phyloP scores from a whole-genome alignment of 2,329 filamentous ascomycete genomes.

The Calonectria ilicicola region DNA sequence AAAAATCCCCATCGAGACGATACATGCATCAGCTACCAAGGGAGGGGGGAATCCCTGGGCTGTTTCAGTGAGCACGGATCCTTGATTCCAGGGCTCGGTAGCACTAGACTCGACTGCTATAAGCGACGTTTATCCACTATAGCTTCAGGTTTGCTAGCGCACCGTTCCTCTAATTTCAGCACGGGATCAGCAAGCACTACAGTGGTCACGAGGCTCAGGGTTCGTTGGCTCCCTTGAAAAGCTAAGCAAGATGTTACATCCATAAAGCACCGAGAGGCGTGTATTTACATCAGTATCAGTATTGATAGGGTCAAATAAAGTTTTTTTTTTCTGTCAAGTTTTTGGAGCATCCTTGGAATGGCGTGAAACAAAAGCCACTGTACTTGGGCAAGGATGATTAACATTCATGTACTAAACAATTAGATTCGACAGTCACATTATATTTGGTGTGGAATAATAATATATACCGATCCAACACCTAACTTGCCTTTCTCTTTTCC shows the following conservation, averaged over 20 bases:
- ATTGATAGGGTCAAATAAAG: not conserved
- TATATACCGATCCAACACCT: too few species aligned
- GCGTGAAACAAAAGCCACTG: not conserved
- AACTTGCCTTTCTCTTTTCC: too few species aligned
- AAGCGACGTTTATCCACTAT: not conserved
- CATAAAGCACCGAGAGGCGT: not conserved
- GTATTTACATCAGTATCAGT: not conserved
- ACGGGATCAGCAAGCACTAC: not conserved
- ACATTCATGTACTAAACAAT: not conserved
- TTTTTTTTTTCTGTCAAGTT: not conserved
- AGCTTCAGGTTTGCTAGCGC: not conserved
- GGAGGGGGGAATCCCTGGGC: not conserved
- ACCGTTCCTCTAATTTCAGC: not conserved
- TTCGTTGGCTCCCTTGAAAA: not conserved
- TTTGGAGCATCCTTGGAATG: too few species aligned
- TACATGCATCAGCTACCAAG: too few species aligned
- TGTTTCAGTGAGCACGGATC: constrained; percentile 1
- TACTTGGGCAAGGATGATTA: not conserved
- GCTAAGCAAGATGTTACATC: not conserved
- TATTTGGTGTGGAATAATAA: not conserved
- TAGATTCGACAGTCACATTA: not conserved
- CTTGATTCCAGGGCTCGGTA: not conserved
- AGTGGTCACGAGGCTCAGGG: not conserved
- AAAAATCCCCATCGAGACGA: not conserved
- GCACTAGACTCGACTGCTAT: not conserved